Percentiles rank a stretch among this genome's conserved stretches.
These are phyloP conservation scores for Gentiana macrophylla DNA, from an alignment of 257 asterid genomes.

Conservation along the genomic window DNA sequence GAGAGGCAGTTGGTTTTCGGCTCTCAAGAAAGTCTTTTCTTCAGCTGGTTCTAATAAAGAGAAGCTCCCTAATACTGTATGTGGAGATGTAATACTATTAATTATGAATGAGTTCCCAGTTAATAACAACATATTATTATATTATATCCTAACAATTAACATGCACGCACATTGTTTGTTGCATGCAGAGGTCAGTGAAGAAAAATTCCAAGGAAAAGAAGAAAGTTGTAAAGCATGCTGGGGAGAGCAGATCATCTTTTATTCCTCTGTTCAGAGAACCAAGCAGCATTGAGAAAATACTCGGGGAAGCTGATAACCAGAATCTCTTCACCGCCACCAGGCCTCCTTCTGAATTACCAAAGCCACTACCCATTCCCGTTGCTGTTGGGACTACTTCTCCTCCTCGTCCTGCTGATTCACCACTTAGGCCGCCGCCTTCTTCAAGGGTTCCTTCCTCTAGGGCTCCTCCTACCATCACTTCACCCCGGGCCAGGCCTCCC, in stretches of 20 bases:
- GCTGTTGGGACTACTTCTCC: conserved; percentile 32
- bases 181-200: conserved; percentile 53
- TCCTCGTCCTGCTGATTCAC: conserved; percentile 22
- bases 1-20: conserved; percentile 96
- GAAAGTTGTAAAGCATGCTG: conserved; percentile 43
- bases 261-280: conserved; percentile 82
- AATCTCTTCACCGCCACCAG: conserved; percentile 43
- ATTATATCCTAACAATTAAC: too few species aligned
- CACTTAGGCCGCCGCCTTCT: conserved; percentile 24
- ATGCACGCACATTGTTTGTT: too few species aligned
- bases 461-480: conserved; percentile 29
- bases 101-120: too few species aligned
- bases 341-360: conserved; percentile 32
- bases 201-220: conserved; percentile 60
- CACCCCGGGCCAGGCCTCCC: conserved; percentile 28
- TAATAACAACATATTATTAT: too few species aligned
- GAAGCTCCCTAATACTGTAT: conserved; percentile 41
- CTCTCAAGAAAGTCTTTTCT: conserved; percentile 73
- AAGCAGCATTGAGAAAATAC: conserved; percentile 89
- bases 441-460: conserved; percentile 18
- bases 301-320: conserved; percentile 79
- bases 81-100: conserved; percentile 6
- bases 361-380: conserved; percentile 23
- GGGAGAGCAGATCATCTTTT: conserved; percentile 52
- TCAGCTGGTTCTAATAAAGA: conserved; percentile 47